A percentile compares a stretch with the other conserved stretches of the same genome.
Evolutionary conservation across 2,329 filamentous ascomycete species (phyloP).

Genomic region (Penicillium thymicola): DNA sequence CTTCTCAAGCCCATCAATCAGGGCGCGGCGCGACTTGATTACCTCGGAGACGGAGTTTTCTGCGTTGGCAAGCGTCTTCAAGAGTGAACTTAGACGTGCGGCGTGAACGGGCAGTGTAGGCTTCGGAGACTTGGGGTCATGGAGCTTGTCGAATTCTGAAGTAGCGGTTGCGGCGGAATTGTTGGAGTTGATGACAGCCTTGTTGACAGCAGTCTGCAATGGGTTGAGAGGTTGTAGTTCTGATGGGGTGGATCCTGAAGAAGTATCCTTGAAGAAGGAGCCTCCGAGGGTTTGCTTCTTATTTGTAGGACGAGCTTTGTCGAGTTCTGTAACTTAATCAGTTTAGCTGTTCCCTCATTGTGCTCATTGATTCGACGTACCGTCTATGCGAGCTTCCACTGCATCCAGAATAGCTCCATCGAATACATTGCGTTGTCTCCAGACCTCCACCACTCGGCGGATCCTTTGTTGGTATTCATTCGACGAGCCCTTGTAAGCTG

Average conservation of each 20-base stretch:
- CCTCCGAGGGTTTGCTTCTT: slow-evolving; percentile 60
- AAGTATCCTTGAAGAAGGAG: slow-evolving; percentile 65
- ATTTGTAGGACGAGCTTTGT: slow-evolving; percentile 51
- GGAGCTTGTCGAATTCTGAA: slow-evolving; percentile 79
- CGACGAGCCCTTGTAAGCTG: slow-evolving; percentile 87
- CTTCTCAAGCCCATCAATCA: slow-evolving; percentile 79
- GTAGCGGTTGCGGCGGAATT: slow-evolving; percentile 68
- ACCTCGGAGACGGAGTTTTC: slow-evolving; percentile 86
- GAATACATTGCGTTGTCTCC: slow-evolving; percentile 84
- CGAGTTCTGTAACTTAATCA: slow-evolving; percentile 48
- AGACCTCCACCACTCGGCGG: slow-evolving; percentile 86
- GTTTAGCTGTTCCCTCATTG: not conserved
- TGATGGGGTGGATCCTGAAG: slow-evolving; percentile 58
- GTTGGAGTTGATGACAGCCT: slow-evolving; percentile 66
- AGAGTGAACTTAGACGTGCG: slow-evolving; percentile 80
- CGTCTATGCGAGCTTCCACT: slow-evolving; percentile 75
- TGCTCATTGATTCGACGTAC: slow-evolving; percentile 47
- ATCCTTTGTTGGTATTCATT: slow-evolving; percentile 85
- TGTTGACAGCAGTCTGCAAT: slow-evolving; percentile 69
- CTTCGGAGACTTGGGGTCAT: slow-evolving; percentile 63
- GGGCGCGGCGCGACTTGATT: slow-evolving; percentile 75
- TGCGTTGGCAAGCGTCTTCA: slow-evolving; percentile 82
- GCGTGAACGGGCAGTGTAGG: slow-evolving; percentile 89
- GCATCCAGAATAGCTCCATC: slow-evolving; percentile 73
- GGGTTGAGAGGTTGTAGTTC: slow-evolving; percentile 75